A percentile compares a stretch with the other conserved stretches of the same genome.
Conservation (phyloP, 257 asterid genomes). For the Jasminum sambac region DNA sequence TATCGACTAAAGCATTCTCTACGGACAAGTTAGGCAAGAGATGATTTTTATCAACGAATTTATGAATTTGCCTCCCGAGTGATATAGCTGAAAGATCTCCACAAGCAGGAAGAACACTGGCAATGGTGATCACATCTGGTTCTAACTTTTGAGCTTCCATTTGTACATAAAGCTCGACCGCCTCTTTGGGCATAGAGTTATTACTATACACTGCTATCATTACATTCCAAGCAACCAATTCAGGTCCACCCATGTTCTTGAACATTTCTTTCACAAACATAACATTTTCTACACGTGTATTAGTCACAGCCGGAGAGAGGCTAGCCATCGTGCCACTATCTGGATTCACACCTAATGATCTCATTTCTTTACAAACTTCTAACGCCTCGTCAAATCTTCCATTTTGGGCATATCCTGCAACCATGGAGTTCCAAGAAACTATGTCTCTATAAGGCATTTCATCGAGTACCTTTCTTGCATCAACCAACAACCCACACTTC, state of each 20-base stretch:
- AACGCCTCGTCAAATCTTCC: slow-evolving; percentile 71
- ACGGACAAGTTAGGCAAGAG: slow-evolving; percentile 63
- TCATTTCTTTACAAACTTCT: slow-evolving; percentile 74
- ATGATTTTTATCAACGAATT: slow-evolving; percentile 41
- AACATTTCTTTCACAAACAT: slow-evolving; percentile 61
- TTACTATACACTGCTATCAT: slow-evolving; percentile 70
- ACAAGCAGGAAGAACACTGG: slow-evolving; percentile 91
- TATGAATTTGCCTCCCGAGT: slow-evolving; percentile 62
- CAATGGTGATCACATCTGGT: slow-evolving; percentile 64
- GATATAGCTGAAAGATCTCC: slow-evolving; percentile 77
- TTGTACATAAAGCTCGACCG: slow-evolving; percentile 52
- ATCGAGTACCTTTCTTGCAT: slow-evolving; percentile 59
- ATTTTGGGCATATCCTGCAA: slow-evolving; percentile 66
- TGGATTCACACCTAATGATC: slow-evolving; percentile 45
- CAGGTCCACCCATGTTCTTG: slow-evolving; percentile 46
- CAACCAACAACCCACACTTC: slow-evolving; percentile 65
- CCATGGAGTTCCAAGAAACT: slow-evolving; percentile 89
- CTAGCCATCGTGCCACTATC: slow-evolving; percentile 93
- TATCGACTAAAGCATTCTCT: slow-evolving; percentile 84
- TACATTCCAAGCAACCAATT: slow-evolving; percentile 81
- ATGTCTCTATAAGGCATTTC: slow-evolving; percentile 63
- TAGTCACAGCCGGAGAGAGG: slow-evolving; percentile 77
- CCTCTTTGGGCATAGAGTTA: slow-evolving; percentile 72
- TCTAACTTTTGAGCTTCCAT: slow-evolving; percentile 60
- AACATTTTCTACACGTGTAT: slow-evolving; percentile 61